Base-by-base conservation (phyloP, 352 stramenopile genomes). In the Globisporangium paddicum region DNA sequence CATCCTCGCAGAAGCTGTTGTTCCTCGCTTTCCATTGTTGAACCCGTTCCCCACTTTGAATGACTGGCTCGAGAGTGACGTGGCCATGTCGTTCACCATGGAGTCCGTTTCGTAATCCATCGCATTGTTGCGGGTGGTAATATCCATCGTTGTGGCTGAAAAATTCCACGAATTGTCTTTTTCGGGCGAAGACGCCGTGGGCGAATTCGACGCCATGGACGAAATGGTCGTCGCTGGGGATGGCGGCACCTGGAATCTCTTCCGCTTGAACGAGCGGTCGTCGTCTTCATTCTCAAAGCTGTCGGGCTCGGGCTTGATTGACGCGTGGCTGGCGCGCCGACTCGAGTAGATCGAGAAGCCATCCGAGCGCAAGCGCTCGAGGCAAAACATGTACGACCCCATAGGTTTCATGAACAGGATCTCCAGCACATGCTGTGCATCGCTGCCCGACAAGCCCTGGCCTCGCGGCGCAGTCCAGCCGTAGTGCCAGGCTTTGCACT, bases 401-500 rank as follows among this genome's bases (percentile, higher is more conserved):
- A 93, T 86, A 28, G 83, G 83, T 52, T 93, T 93, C 72, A 93
- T 82, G 58, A 93, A 93, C 25, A 93, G 46, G 38, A 90, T 74
- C 63, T 93, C 83, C 2, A 93, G 66, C 34, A 90, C 79, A 48
- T 93, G 83, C 53, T 89, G 80, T 1, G 81, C 76, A 62, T 93
- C 83, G 26, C 78, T 90, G 7, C 83, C 83, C n/a, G 73, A 87
- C 11, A 91, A 60, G 1, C 83, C 83, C 44, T 93, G 83, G 0
- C 83, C 83, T 23, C 83, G 81, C 9, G 83, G 83, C 0, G 83
- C 81, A 1, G 83, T 89, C 83, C 83, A 96, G 10, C 87, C 87
- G 19, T 96, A 95, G 60, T 96, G 87, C 87, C 87, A 96, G 0
- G 82, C 87, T 66, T 95, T 95, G 60, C 83, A 92, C 55, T 93